Evolutionary conservation across 1,139 yeast genomes (phyloP).

Genomic region (Magnusiomyces fungicola): DNA sequence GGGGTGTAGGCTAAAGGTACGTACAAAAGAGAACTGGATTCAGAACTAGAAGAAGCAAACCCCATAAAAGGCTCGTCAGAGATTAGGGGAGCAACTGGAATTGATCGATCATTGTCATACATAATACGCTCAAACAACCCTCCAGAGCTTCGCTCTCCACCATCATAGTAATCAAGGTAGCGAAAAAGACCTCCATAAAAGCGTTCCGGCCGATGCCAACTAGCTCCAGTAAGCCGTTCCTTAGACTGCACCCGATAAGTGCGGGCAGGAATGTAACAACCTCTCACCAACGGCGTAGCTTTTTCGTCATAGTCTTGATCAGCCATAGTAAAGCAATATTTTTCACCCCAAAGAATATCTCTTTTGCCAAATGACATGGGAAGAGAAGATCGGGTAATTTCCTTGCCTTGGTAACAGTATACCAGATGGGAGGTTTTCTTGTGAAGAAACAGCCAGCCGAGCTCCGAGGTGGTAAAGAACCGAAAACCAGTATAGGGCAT

Average conservation of each 20-base stretch:
- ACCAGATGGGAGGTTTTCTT: conserved; percentile 1
- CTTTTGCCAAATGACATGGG: not conserved
- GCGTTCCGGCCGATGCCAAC: conserved; percentile 2
- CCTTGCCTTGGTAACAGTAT: conserved; percentile 3
- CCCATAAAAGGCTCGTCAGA: conserved; percentile 25
- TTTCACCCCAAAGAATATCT: conserved; percentile 5
- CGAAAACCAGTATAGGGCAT: conserved; percentile 5
- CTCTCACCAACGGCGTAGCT: not conserved
- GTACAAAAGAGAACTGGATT: conserved; percentile 7
- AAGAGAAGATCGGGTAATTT: not conserved
- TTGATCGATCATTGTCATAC: conserved; percentile 13
- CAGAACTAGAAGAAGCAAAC: not conserved
- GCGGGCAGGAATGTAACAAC: conserved; percentile 3
- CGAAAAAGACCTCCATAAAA: conserved; percentile 3
- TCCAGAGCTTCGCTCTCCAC: conserved; percentile 12
- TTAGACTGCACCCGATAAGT: not conserved
- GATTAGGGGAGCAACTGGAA: conserved; percentile 23
- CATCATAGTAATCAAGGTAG: not conserved
- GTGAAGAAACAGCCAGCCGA: not conserved
- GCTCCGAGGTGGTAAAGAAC: not conserved
- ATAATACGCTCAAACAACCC: not conserved
- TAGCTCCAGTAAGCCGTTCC: not conserved
- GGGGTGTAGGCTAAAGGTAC: conserved; percentile 27
- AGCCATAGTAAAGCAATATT: not conserved
- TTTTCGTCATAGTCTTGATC: not conserved